phyloP scores from a whole-genome alignment of 129 eudicot genomes.

The Escallonia herrerae region DNA sequence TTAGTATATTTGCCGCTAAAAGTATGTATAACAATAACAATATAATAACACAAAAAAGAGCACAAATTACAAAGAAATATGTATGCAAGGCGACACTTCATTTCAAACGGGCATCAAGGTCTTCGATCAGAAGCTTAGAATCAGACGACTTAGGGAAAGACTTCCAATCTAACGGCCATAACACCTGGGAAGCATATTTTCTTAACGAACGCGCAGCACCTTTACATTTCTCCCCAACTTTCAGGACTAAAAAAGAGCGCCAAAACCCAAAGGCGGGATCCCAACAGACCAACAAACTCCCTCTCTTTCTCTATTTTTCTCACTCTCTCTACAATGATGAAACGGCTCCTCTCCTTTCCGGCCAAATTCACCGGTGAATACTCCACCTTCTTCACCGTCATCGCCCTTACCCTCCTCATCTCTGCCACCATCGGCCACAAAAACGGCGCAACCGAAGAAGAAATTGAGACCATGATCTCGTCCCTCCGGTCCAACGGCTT shows the following conservation, averaged over 20 bases:
- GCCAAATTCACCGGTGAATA: not conserved
- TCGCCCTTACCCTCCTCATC: conserved; percentile 1
- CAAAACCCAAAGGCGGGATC: not conserved
- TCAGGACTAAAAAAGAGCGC: not conserved
- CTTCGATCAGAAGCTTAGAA: no score
- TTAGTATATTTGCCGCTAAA: no score
- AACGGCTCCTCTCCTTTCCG: not conserved
- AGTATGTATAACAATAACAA: no score
- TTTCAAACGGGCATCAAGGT: no score
- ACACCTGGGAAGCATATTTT: no score
- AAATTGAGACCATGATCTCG: conserved; percentile 7
- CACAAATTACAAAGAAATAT: no score
- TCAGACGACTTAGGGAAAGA: no score
- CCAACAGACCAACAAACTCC: not conserved
- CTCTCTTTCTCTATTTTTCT: conserved; percentile 5
- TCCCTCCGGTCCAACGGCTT: conserved; percentile 16
- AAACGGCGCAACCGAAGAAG: not conserved
- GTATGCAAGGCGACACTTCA: no score
- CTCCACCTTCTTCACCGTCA: conserved; percentile 6
- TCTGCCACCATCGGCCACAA: not conserved
- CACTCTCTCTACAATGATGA: not conserved
- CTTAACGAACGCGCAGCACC: no score
- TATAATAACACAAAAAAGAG: no score
- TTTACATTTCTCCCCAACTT: not conserved
- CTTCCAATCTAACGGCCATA: no score